Conservation (phyloP, 345 rosid species). For the Melaleuca alternifolia region DNA sequence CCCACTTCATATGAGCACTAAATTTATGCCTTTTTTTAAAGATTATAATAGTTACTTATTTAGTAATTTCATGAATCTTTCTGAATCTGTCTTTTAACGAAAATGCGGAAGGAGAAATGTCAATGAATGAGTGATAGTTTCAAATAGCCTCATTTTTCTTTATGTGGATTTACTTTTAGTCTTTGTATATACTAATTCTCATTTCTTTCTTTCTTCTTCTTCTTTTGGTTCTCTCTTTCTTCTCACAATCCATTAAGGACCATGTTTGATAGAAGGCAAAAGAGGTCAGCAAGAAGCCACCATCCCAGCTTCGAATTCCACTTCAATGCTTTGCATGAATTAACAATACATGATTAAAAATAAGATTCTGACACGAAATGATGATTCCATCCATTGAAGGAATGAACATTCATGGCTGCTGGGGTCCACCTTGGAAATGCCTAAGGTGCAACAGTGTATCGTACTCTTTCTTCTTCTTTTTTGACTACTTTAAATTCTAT, state of each 20-base stretch:
- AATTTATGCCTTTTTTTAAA: no score
- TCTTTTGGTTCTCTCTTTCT: not conserved
- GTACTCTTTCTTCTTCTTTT: not conserved
- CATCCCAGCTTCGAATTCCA: not conserved
- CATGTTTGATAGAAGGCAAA: not conserved
- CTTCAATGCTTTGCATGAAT: not conserved
- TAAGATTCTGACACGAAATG: not conserved
- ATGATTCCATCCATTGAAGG: not conserved
- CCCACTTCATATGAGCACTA: not conserved
- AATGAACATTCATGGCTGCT: not conserved
- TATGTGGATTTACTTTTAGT: not conserved
- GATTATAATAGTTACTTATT: not conserved
- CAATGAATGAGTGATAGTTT: not conserved
- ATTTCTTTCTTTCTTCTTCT: not conserved
- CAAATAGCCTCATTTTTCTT: not conserved
- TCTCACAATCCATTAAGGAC: not conserved
- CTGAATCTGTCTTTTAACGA: accelerated
- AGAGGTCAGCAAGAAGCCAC: no score
- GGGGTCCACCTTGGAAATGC: no score
- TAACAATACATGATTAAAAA: not conserved
- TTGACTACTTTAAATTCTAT: not conserved
- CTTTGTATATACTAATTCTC: not conserved
- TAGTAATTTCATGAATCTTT: not conserved
- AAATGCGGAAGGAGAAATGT: no score
- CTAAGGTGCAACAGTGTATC: not conserved